A percentile compares a stretch with the other conserved stretches of the same genome.
Conservation (phyloP, 768 basidiomycete species). For the Mycena alexandri region DNA sequence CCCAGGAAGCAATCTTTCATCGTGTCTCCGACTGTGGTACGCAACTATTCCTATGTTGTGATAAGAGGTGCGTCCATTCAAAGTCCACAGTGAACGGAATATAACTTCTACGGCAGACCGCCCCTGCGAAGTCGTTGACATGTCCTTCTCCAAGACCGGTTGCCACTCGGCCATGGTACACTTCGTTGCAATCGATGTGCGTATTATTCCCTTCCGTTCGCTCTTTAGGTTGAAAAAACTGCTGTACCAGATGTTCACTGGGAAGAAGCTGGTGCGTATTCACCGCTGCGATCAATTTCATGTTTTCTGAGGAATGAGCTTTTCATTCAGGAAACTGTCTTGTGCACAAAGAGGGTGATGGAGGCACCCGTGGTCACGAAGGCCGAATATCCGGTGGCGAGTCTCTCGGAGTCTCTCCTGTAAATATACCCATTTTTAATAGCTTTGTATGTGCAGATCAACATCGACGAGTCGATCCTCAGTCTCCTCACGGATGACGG, state of each 20-base stretch:
- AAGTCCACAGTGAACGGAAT: too few relatives aligned
- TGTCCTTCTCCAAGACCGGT: not conserved
- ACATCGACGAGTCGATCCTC: slow-evolving; percentile 94
- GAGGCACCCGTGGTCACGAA: not conserved
- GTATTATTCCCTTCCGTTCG: not conserved
- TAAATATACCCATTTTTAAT: not conserved
- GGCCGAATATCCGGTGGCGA: slow-evolving; percentile 10
- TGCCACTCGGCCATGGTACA: not conserved
- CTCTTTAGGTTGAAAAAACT: too few relatives aligned
- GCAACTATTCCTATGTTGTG: not conserved
- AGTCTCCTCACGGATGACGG: slow-evolving; percentile 91
- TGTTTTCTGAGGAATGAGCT: too few relatives aligned
- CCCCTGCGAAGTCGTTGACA: not conserved
- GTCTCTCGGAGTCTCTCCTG: not conserved
- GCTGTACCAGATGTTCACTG: too few relatives aligned
- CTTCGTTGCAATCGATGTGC: not conserved
- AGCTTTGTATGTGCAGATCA: slow-evolving; percentile 60
- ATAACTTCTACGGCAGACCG: too few relatives aligned
- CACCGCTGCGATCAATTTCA: too few relatives aligned
- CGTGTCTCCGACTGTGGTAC: not conserved
- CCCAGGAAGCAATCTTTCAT: not conserved
- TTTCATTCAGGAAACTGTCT: slow-evolving; percentile 3
- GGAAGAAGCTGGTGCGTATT: too few relatives aligned
- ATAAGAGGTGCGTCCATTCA: not conserved
- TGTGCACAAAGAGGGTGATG: not conserved